These are phyloP conservation scores for Alectoria sarmentosa DNA, from an alignment of 495 filamentous ascomycete species.

Conservation along the genomic window DNA sequence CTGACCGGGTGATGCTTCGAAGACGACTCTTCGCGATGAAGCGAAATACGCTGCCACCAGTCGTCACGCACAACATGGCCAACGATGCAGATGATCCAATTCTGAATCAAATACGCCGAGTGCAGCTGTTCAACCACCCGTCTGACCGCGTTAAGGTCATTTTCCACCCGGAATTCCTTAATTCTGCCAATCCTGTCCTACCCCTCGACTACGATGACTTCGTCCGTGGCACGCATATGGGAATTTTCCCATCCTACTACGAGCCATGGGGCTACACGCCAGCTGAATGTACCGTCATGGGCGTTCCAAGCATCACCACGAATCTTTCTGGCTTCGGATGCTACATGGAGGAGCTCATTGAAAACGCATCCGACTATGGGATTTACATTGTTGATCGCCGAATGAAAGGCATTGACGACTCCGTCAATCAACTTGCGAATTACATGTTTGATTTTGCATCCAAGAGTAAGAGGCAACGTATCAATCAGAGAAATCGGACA, in stretches of 20 bases:
- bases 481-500: constrained; percentile 98
- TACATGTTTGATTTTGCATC: constrained; percentile 94
- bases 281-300: constrained; percentile 98
- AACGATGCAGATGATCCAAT: constrained; percentile 92
- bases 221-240: constrained; percentile 91
- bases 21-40: constrained; percentile 95
- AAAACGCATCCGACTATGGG: constrained; percentile 94
- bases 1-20: constrained; percentile 89
- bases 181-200: constrained; percentile 88
- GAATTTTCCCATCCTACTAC: constrained; percentile 96
- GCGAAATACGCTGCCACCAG: constrained; percentile 77
- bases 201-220: constrained; percentile 98
- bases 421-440: constrained; percentile 85
- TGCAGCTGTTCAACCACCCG: constrained; percentile 93
- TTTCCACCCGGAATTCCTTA: constrained; percentile 97
- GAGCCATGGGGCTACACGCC: constrained; percentile 99
- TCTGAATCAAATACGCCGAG: constrained; percentile 90
- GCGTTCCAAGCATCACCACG: constrained; percentile 95
- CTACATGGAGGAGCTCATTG: constrained; percentile 99
- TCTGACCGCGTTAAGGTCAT: constrained; percentile 93
- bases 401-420: constrained; percentile 93
- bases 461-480: constrained; percentile 91
- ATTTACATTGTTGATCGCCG: constrained; percentile 98
- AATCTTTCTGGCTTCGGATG: constrained; percentile 97
- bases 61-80: constrained; percentile 99